Evolutionary conservation across 768 basidiomycete genomes (phyloP).

Genomic region (Suillus subluteus): DNA sequence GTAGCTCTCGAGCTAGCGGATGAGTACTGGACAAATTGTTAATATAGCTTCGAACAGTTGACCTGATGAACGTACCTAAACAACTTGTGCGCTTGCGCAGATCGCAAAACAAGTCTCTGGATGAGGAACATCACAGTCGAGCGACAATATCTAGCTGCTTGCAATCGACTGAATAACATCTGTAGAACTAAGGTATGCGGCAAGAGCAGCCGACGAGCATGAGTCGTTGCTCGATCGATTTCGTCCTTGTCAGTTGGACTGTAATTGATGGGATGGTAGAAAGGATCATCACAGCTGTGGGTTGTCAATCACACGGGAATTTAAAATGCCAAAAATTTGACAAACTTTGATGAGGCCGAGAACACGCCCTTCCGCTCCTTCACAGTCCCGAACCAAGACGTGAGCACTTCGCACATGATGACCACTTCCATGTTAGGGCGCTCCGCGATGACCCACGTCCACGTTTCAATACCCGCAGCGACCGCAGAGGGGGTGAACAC

Average conservation of each 20-base stretch:
- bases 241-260: constrained; percentile 86
- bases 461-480: constrained; percentile 87
- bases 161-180: constrained; percentile 89
- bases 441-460: constrained; percentile 95
- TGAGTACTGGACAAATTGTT: constrained; percentile 66
- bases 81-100: constrained; percentile 64
- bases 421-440: constrained; percentile 81
- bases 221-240: constrained; percentile 71
- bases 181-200: constrained; percentile 87
- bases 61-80: constrained; percentile 62
- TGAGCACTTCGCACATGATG: constrained; percentile 82
- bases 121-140: constrained; percentile 85
- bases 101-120: constrained; percentile 83
- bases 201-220: constrained; percentile 74
- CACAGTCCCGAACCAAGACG: constrained; percentile 87
- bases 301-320: constrained; percentile 14
- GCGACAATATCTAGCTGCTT: constrained; percentile 89
- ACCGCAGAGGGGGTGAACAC: constrained; percentile 87
- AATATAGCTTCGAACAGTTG: neutral
- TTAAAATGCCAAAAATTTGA: constrained; percentile 16
- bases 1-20: constrained; percentile 85
- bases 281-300: constrained; percentile 83
- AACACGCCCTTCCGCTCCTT: constrained; percentile 82
- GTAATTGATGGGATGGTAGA: constrained; percentile 83
- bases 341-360: constrained; percentile 79